Base-by-base conservation (phyloP, 352 stramenopile species). In the Phytophthora ramorum region DNA sequence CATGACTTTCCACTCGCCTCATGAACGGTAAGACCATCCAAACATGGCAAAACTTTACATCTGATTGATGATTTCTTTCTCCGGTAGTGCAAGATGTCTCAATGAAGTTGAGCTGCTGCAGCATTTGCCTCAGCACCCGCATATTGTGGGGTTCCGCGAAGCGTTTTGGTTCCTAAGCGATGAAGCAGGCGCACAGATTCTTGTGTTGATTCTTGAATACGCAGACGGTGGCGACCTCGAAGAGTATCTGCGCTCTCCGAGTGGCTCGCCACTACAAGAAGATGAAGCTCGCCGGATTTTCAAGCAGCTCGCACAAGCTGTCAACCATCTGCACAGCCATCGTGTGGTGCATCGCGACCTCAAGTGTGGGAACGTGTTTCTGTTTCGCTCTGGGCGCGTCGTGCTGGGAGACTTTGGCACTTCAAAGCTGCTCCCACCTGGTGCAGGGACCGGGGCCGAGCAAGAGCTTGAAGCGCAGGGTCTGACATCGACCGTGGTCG, bases 281-380 rank as follows among this genome's bases (percentile, higher is more conserved):
- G 26, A 53, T 4, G 26, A 60, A 34, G 60, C 58, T 8, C 50
- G 81, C 2, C 19, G 37, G 9, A 64, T 88, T 26, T 89, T 89
- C n/a, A 34, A 58, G 1, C 77, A 88, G 58, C 95, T 99, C 37
- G 84, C 84, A 16, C 65, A 92, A 9, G 97, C 96, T 2, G 87
- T 99, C 10, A 63, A 83, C 7, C 86, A 90, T 58, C 55, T 96
- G 19, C 87, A 96, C 34, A 38, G 47, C 0, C 58, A 77, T 5
- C 55, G 72, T 45, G 68, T 94, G 48, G 69, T 92, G 1, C 95
- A 97, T 62, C 89, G 91, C 17, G 91, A 97, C 51, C 72, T 97
- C 17, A 97, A 97, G 71, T 75, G 81, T 32, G 83, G 92, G 48
- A 97, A 97, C 56, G 56, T 96, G 0, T 88, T 97, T 46, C 64